Conservation (phyloP, 2,329 filamentous ascomycete species). For the Fusarium lateritium region DNA sequence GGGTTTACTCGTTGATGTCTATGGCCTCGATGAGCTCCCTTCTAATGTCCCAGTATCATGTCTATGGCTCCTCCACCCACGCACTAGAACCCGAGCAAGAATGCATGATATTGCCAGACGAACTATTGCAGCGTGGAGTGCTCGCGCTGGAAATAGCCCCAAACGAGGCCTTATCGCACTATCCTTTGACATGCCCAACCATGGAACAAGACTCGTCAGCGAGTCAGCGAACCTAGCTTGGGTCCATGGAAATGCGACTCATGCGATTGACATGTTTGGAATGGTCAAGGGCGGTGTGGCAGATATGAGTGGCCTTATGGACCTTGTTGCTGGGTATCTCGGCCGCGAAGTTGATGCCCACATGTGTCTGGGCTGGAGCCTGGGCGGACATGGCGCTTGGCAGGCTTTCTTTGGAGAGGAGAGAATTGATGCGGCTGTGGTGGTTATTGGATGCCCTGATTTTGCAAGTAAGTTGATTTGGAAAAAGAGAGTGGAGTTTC, state of each 20-base stretch:
- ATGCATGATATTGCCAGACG: constrained; percentile 84
- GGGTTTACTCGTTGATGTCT: constrained; percentile 83
- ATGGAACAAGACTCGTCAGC: constrained; percentile 81
- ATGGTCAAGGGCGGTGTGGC: constrained; percentile 79
- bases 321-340: constrained; percentile 82
- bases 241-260: constrained; percentile 82
- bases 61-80: constrained; percentile 93
- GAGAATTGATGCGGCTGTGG: constrained; percentile 82
- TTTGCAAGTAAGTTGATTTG: constrained; percentile 71
- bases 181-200: constrained; percentile 93
- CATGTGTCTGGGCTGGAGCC: constrained; percentile 83
- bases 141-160: constrained; percentile 49
- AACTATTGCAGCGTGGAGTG: constrained; percentile 78
- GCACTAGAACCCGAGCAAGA: constrained; percentile 76
- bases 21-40: constrained; percentile 83
- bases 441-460: constrained; percentile 92
- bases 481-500: background rate
- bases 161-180: constrained; percentile 80
- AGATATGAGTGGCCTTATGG: constrained; percentile 84
- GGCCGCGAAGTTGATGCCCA: constrained; percentile 70
- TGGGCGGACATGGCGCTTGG: constrained; percentile 93
- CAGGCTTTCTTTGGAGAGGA: constrained; percentile 84
- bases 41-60: constrained; percentile 73
- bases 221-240: constrained; percentile 81
- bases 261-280: constrained; percentile 94